These are phyloP conservation scores for Sporothrix brasiliensis DNA, from an alignment of 2,329 filamentous ascomycete genomes.

Conservation along the genomic window DNA sequence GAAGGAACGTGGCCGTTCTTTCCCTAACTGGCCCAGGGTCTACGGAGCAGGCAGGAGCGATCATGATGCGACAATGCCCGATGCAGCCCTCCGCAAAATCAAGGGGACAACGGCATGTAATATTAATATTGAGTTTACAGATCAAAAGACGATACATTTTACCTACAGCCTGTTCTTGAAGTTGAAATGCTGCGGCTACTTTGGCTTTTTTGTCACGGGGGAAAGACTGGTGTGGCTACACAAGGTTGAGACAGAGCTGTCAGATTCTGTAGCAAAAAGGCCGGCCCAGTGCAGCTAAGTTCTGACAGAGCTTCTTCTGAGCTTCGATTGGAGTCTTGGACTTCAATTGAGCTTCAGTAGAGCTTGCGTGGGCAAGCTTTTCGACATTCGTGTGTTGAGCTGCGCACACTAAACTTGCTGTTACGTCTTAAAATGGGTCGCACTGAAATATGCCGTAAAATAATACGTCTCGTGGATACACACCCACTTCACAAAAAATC, in stretches of 20 bases:
- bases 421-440: background rate
- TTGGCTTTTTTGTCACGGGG: too few species aligned
- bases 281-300: too few species aligned
- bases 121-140: background rate
- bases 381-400: background rate
- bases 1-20: slow-evolving; percentile 5
- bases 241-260: background rate
- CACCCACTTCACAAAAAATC: slow-evolving; percentile 6
- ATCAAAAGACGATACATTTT: background rate
- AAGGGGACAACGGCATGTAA: too few species aligned
- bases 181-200: too few species aligned
- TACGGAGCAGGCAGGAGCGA: background rate
- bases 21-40: background rate
- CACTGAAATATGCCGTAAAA: background rate
- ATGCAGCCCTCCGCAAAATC: background rate
- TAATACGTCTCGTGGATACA: background rate
- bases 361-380: background rate
- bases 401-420: background rate
- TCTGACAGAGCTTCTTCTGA: background rate
- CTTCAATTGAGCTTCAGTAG: background rate
- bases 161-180: too few species aligned
- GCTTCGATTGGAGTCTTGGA: background rate
- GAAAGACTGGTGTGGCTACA: background rate
- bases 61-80: background rate
- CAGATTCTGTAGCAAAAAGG: background rate